Conservation (phyloP, 148 eudicot species). For the Nepenthes gracilis region DNA sequence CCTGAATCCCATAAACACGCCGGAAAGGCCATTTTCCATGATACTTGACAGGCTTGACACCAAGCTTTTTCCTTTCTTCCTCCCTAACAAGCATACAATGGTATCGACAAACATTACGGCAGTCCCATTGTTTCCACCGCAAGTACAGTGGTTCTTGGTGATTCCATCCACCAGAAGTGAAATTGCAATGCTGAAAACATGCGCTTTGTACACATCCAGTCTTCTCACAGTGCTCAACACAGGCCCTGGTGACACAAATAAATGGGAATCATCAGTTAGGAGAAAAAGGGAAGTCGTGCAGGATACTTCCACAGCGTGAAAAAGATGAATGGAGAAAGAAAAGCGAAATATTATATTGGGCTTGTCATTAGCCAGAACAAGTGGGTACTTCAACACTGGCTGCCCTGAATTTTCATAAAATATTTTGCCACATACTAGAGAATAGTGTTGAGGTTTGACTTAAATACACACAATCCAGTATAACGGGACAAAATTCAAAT, state of each 20-base stretch:
- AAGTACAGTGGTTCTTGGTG: conserved; percentile 92
- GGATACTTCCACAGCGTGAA: not conserved
- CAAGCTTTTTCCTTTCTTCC: conserved; percentile 60
- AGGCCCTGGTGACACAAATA: conserved; percentile 32
- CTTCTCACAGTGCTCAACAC: conserved; percentile 72
- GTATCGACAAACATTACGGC: conserved; percentile 75
- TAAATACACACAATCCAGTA: no score
- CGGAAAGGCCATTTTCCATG: conserved; percentile 90
- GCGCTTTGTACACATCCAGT: conserved; percentile 75
- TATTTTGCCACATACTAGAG: no score
- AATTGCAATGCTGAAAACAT: conserved; percentile 74
- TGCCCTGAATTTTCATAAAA: no score
- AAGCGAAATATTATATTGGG: not conserved
- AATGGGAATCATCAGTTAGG: not conserved
- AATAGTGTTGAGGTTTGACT: no score
- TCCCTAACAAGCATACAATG: conserved; percentile 81
- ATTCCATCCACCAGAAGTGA: conserved; percentile 82
- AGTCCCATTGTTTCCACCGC: conserved; percentile 95
- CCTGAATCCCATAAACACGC: conserved; percentile 89
- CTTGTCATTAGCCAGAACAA: no score
- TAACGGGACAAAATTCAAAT: no score
- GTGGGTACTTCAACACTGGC: no score
- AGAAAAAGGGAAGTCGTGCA: not conserved
- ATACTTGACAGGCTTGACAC: conserved; percentile 71
- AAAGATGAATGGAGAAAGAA: not conserved